Percentiles rank a stretch among this genome's conserved stretches.
Evolutionary conservation across 441 rosid species (phyloP).

Genomic region (Dalechampia spathulata): DNA sequence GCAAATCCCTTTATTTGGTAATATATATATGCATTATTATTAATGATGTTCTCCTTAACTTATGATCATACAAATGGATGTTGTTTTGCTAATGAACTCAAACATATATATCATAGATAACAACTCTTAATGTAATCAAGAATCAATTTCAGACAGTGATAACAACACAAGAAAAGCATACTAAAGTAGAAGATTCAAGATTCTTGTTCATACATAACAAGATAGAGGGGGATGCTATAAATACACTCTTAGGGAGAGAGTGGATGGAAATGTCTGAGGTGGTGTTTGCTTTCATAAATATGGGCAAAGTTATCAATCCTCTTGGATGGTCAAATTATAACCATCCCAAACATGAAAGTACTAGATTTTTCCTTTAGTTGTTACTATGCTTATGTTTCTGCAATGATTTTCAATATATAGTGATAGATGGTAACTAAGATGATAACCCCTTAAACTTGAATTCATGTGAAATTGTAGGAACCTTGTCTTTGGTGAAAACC

Average conservation of each 20-base stretch:
- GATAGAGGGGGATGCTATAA: conserved; percentile 30
- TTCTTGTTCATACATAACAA: conserved; percentile 51
- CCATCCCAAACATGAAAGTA: conserved; percentile 20
- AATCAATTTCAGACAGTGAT: conserved; percentile 28
- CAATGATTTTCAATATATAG: too few species aligned
- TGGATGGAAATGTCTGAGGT: conserved; percentile 50
- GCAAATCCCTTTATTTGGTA: conserved; percentile 57
- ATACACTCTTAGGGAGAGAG: conserved; percentile 50
- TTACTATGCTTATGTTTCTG: too few species aligned
- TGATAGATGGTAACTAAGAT: too few species aligned
- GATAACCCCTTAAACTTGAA: too few species aligned
- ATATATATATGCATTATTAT: not conserved
- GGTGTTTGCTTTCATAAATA: conserved; percentile 38
- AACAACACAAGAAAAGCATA: conserved; percentile 48
- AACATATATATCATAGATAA: conserved; percentile 19
- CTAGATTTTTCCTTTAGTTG: not conserved
- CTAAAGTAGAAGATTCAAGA: conserved; percentile 25
- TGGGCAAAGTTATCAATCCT: conserved; percentile 33
- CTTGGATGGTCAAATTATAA: conserved; percentile 44
- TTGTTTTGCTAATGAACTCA: too few species aligned
- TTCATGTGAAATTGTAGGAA: too few species aligned
- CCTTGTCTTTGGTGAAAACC: too few species aligned
- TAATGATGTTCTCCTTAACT: too few species aligned
- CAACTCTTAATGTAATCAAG: conserved; percentile 25
- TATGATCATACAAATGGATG: too few species aligned